These are phyloP conservation scores for Pseudocercospora pini-densiflorae DNA, from an alignment of 2,329 filamentous ascomycete species.

Conservation along the genomic window DNA sequence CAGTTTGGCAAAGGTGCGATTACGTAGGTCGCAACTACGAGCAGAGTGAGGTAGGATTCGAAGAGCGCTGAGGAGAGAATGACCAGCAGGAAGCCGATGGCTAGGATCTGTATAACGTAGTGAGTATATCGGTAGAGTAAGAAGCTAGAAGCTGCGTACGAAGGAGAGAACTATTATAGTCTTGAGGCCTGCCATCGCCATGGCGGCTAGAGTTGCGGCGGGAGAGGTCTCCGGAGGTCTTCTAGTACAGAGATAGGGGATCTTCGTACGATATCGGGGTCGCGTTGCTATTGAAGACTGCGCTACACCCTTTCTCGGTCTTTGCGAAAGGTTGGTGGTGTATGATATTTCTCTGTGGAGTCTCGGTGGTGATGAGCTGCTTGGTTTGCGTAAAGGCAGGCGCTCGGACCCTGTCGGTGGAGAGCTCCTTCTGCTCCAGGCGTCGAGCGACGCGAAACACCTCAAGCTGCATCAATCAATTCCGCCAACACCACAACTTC, in stretches of 20 bases:
- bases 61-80: conserved; percentile 97
- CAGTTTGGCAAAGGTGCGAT: conserved; percentile 95
- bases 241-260: neutral
- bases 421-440: conserved; percentile 2
- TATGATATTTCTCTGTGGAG: neutral
- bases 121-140: conserved; percentile 22
- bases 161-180: conserved; percentile 99
- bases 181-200: conserved; percentile 83
- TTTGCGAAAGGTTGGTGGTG: neutral
- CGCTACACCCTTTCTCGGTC: neutral
- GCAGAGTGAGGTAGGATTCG: conserved; percentile 90
- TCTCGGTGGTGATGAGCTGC: neutral
- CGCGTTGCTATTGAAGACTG: neutral
- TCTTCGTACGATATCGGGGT: neutral
- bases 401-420: conserved; percentile 1
- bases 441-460: conserved; percentile 9
- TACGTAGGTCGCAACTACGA: conserved; percentile 95
- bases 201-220: conserved; percentile 14
- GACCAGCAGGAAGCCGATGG: conserved; percentile 97
- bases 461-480: neutral
- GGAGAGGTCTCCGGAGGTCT: neutral
- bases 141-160: conserved; percentile 55
- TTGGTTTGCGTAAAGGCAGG: neutral
- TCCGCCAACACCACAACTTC: neutral
- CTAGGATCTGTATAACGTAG: conserved; percentile 69